Evolutionary conservation across 1,284 basidiomycete species (phyloP).

Genomic region (Papiliotrema terrestris): DNA sequence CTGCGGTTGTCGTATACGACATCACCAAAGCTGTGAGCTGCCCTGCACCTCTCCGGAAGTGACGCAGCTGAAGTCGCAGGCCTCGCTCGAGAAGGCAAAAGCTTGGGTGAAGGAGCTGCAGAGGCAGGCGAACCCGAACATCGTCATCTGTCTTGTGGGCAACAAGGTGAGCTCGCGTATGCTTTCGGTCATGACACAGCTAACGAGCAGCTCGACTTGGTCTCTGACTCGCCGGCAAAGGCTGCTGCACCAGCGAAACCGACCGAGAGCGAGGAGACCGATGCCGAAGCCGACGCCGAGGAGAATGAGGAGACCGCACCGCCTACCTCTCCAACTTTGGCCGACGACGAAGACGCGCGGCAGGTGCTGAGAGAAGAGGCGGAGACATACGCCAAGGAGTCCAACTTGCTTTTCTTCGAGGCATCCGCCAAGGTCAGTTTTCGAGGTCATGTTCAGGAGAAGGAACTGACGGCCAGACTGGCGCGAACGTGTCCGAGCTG

Average conservation of each 20-base stretch:
- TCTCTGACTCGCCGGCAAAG: conserved; percentile 59
- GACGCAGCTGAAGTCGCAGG: conserved; percentile 32
- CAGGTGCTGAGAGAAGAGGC: conserved; percentile 93
- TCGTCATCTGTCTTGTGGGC: conserved; percentile 93
- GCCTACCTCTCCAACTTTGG: conserved; percentile 44
- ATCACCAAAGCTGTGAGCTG: conserved; percentile 62
- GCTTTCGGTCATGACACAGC: not conserved
- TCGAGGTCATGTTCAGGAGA: no score
- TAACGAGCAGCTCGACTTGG: conserved; percentile 65
- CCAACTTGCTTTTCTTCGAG: conserved; percentile 92
- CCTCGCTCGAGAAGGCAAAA: conserved; percentile 97
- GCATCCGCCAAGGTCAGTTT: conserved; percentile 73
- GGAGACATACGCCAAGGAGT: conserved; percentile 91
- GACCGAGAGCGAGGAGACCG: conserved; percentile 4
- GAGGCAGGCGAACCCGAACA: conserved; percentile 97
- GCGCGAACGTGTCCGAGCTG: conserved; percentile 91
- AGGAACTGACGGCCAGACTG: conserved; percentile 56
- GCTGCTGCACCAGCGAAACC: conserved; percentile 51
- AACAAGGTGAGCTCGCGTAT: conserved; percentile 63
- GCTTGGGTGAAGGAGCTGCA: conserved; percentile 99
- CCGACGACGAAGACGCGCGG: conserved; percentile 67
- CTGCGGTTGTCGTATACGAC: conserved; percentile 94
- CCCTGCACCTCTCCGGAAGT: not conserved
- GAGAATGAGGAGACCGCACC: conserved; percentile 12
- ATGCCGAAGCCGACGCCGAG: conserved; percentile 1